Evolutionary conservation across 805 yeast genomes (phyloP), one percentile per base, ranked within the genome.

Genomic region (Yarrowia phangngaensis): DNA sequence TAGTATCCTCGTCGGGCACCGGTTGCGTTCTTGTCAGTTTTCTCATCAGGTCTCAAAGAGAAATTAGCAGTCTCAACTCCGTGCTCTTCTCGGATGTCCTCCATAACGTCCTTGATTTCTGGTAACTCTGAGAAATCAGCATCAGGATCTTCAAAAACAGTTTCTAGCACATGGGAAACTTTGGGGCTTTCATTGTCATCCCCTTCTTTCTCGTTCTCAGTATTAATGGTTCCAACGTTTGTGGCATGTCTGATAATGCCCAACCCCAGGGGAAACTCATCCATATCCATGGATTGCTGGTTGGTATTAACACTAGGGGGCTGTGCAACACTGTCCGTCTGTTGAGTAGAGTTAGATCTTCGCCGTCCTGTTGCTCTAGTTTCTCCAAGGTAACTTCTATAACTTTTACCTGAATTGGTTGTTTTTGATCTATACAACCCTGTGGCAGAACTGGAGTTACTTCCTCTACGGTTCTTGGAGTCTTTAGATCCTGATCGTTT

Each of bases 71-170:
- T 13, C 11, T 38, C 45, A 8, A 38, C 45, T 17, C 48, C 48
- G n/a, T 41, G 48, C 8, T 48, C 54, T 7, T 34, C 48, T 12
- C 20, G 26, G 8, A 41, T 29, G 26, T 13, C 31, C 8, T 48
- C 52, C 20, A 51, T 41, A 19, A 52, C 54, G 14, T 55, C 51
- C 24, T 30, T 20, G 22, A 49, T 38, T 19, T 47, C 52, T 7
- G 32, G 45, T 22, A 51, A 29, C 27, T 41, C 35, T 3, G 27
- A 16, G 20, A 50, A 49, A 19, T 51, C 45, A 7, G 55, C 50
- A 16, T 53, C 54, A 15, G 47, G 30, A 30, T 55, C 59, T 19
- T 52, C 54, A 8, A 41, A 41, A 16, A 41, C 48, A 4, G 48
- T 41, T 7, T 41, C 48, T 20, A 41, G 35, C 28, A 41, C 35